Evolutionary conservation across 495 filamentous ascomycete genomes (phyloP).

Genomic region (Penicillium dipodomyicola): DNA sequence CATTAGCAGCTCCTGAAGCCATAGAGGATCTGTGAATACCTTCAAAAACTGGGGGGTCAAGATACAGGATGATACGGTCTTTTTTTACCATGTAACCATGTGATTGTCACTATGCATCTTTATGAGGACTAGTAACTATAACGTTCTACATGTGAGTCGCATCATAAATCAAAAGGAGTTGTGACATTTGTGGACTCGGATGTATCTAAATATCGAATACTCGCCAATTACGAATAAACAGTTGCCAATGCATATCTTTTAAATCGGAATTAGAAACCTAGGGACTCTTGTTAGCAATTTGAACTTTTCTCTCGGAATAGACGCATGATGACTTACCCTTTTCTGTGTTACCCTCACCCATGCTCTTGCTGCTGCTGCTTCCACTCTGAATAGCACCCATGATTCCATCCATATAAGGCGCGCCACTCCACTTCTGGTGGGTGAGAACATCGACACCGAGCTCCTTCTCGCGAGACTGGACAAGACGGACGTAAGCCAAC

Average conservation of each 20-base stretch:
- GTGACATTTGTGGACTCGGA: neutral
- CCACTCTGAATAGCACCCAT: conserved; percentile 89
- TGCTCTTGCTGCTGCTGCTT: conserved; percentile 75
- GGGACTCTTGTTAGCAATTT: neutral
- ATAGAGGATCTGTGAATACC: no score
- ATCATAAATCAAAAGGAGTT: neutral
- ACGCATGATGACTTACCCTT: conserved; percentile 35
- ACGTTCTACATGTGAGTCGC: neutral
- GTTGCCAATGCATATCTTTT: neutral
- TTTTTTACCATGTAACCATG: no score
- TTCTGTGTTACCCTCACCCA: conserved; percentile 82
- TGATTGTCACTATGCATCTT: no score
- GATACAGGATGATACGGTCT: no score
- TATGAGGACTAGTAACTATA: neutral
- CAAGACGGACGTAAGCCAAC: conserved; percentile 88
- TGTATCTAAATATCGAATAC: neutral
- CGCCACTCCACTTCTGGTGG: conserved; percentile 98
- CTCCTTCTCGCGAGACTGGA: conserved; percentile 88
- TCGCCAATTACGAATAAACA: neutral
- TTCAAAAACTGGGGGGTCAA: no score
- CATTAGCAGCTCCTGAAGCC: no score
- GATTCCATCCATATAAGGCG: conserved; percentile 88
- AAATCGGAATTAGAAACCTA: neutral
- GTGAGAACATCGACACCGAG: conserved; percentile 91
- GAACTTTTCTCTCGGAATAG: neutral